Evolutionary conservation across 257 asterid species (phyloP), one percentile per base, ranked within the genome.

Genomic region (Solanum clarkiae): DNA sequence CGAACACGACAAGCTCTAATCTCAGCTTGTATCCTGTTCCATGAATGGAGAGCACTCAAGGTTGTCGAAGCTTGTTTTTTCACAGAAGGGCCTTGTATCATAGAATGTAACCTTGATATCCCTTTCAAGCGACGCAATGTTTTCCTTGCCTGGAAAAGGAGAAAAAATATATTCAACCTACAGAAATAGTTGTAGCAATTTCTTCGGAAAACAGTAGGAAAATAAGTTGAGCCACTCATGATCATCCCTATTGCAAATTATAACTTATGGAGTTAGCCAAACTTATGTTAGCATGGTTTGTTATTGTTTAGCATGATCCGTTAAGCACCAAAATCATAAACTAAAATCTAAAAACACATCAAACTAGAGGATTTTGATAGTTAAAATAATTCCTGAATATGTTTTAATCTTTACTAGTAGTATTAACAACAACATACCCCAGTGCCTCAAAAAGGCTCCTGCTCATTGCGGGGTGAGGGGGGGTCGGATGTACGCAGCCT

Each of bases 1-100:
- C 88, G 84, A 84, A 89, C 91, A 74, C 97, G 91, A 42, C 98
- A 97, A 51, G 90, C 91, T 88, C 90, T 92, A 85, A 96, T 88
- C 89, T 94, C 92, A 5, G 93, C 86, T 86, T 96, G 99, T 79
- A 92, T 91, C 79, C 89, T 91, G 90, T 93, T 91, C 98, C 99
- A 96, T 75, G 94, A 88, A 75, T 92, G 98, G 72, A 96, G 92
- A 84, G 86, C 90, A 84, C 88, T 87, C 90, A 94, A 85, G 8
- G 98, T 87, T 42, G 90, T 57, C 32, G 94, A 90, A 45, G 98
- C 97, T 90, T 96, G 99, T 88, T 90, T 94, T 89, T 90, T 91
- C 56, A 89, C 93, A 55, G 93, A 90, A 86, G 91, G 90, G 49
- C 90, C 82, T 86, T 92, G 90, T 84, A 90, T 87, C 85, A 93